Evolutionary conservation across 1,284 basidiomycete genomes (phyloP).

Genomic region (Ustilago trichophora): DNA sequence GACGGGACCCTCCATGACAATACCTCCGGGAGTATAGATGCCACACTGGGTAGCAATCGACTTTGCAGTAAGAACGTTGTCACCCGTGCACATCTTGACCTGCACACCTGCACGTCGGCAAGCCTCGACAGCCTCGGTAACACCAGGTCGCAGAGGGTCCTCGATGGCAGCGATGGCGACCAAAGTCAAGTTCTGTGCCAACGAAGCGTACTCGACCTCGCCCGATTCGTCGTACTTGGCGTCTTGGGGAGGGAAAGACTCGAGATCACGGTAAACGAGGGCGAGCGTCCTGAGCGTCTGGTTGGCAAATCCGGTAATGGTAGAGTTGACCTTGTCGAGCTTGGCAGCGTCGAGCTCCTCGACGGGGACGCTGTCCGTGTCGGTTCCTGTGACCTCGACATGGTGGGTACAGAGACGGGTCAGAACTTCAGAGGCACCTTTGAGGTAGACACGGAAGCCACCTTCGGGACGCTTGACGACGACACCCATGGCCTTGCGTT

Average conservation of each 20-base stretch:
- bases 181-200: constrained; percentile 81
- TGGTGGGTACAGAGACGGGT: constrained; percentile 78
- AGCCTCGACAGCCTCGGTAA: constrained; percentile 84
- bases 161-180: constrained; percentile 92
- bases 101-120: constrained; percentile 90
- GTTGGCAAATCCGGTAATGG: constrained; percentile 96
- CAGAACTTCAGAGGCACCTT: constrained; percentile 93
- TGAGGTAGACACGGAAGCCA: constrained; percentile 79
- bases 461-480: constrained; percentile 76
- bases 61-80: constrained; percentile 85
- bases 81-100: constrained; percentile 99
- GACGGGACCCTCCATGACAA: constrained; percentile 94
- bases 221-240: constrained; percentile 70
- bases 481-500: constrained; percentile 95
- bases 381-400: constrained; percentile 73
- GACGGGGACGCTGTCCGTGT: constrained; percentile 65
- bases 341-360: constrained; percentile 69
- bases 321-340: constrained; percentile 81
- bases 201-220: constrained; percentile 75
- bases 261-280: constrained; percentile 88
- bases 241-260: constrained; percentile 79
- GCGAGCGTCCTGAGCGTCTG: constrained; percentile 93
- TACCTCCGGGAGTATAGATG: constrained; percentile 87
- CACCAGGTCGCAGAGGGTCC: constrained; percentile 90
- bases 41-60: constrained; percentile 96